A percentile compares a stretch with the other conserved stretches of the same genome.
Conservation (phyloP, 768 basidiomycete species). For the Mycena alexandri region DNA sequence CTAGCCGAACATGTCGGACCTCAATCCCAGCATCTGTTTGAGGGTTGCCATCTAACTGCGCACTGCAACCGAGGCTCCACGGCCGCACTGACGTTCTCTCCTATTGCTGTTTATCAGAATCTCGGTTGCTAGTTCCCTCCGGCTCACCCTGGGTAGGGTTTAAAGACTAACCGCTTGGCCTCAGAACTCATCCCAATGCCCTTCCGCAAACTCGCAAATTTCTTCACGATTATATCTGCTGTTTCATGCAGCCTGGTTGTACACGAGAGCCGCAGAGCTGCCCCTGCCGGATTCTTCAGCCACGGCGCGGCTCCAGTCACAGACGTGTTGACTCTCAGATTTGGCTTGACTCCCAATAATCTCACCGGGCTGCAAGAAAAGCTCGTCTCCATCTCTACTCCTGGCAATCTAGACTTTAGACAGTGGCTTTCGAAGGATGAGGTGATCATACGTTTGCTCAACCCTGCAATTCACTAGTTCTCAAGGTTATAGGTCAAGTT, state of each 20-base stretch:
- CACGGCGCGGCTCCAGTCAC: too few relatives aligned
- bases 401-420: slow-evolving; percentile 20
- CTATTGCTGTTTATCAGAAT: slow-evolving; percentile 19
- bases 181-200: slow-evolving; percentile 12
- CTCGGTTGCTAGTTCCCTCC: slow-evolving; percentile 8
- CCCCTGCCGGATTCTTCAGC: too few relatives aligned
- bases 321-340: too few relatives aligned
- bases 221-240: slow-evolving; percentile 16
- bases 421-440: too few relatives aligned
- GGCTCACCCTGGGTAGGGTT: slow-evolving; percentile 19
- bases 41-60: slow-evolving; percentile 16
- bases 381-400: too few relatives aligned
- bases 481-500: slow-evolving; percentile 18
- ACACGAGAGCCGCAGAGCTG: too few relatives aligned
- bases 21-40: slow-evolving; percentile 12
- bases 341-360: too few relatives aligned
- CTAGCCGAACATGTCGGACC: slow-evolving; percentile 1
- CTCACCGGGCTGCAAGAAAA: too few relatives aligned
- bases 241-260: slow-evolving; percentile 22
- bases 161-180: slow-evolving; percentile 17
- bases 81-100: slow-evolving; percentile 19
- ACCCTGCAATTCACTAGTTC: slow-evolving; percentile 7
- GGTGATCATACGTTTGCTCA: slow-evolving; percentile 20
- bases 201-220: slow-evolving; percentile 16
- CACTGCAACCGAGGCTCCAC: too few relatives aligned